These are phyloP conservation scores for Trametes punicea DNA, from an alignment of 768 basidiomycete species.

Conservation along the genomic window DNA sequence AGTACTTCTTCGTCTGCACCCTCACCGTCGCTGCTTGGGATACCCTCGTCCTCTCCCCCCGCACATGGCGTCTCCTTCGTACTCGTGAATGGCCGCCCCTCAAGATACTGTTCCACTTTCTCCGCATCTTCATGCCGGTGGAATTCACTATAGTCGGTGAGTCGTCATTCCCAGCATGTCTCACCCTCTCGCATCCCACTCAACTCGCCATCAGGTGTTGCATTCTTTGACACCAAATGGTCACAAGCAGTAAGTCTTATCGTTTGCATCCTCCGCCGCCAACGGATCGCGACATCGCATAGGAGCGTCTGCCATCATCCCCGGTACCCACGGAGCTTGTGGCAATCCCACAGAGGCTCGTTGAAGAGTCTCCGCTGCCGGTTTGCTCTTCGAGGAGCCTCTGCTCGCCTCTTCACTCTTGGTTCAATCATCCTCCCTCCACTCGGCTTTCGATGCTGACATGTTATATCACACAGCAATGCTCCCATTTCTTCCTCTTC, in stretches of 20 bases:
- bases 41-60: constrained; percentile 76
- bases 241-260: constrained; percentile 43
- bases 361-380: background rate
- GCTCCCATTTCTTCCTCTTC: constrained; percentile 73
- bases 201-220: constrained; percentile 60
- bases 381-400: background rate
- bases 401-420: background rate
- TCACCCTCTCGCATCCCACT: constrained; percentile 3
- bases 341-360: background rate
- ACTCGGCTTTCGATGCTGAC: background rate
- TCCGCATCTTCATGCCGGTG: constrained; percentile 72
- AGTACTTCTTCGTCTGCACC: constrained; percentile 88
- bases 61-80: constrained; percentile 70
- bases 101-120: constrained; percentile 72
- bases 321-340: constrained; percentile 4
- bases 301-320: too few species aligned
- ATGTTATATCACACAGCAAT: constrained; percentile 44
- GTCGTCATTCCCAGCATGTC: constrained; percentile 20
- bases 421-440: background rate
- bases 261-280: background rate
- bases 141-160: constrained; percentile 76
- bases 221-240: constrained; percentile 80
- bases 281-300: too few species aligned
- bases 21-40: constrained; percentile 91
- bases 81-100: constrained; percentile 68